These are phyloP conservation scores for Trametes pubescens DNA, from an alignment of 1,284 basidiomycete genomes.

Conservation along the genomic window DNA sequence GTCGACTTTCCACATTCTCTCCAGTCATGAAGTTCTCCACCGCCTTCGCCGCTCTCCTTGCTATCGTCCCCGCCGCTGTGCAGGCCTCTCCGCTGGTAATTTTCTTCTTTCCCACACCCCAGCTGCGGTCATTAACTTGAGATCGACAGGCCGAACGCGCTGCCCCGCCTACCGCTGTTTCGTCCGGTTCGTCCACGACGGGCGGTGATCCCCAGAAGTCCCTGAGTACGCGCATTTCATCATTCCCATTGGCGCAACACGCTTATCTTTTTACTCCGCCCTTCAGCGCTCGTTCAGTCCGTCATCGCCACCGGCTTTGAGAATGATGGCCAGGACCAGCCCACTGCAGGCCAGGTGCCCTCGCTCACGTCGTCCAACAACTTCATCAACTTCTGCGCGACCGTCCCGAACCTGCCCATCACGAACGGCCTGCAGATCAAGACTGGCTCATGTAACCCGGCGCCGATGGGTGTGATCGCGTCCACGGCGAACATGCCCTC, in stretches of 20 bases:
- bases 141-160: conserved; percentile 27
- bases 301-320: conserved; percentile 62
- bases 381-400: conserved; percentile 61
- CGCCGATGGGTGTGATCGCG: conserved; percentile 55
- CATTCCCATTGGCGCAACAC: conserved; percentile 35
- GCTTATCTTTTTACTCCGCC: conserved; percentile 26
- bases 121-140: conserved; percentile 1
- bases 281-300: conserved; percentile 58
- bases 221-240: conserved; percentile 35
- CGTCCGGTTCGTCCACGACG: conserved; percentile 24
- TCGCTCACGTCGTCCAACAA: conserved; percentile 60
- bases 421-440: conserved; percentile 44
- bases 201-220: conserved; percentile 37
- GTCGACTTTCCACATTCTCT: conserved; percentile 35
- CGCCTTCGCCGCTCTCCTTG: conserved; percentile 50
- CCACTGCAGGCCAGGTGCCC: conserved; percentile 55
- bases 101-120: conserved; percentile 1
- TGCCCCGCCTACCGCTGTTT: conserved; percentile 15
- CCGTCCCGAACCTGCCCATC: conserved; percentile 49
- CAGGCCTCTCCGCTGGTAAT: conserved; percentile 48
- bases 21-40: conserved; percentile 60
- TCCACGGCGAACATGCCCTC: conserved; percentile 55
- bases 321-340: conserved; percentile 56
- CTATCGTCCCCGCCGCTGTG: conserved; percentile 54
- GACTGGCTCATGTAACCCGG: conserved; percentile 42